Percentiles rank a stretch among this genome's conserved stretches.
phyloP scores from a whole-genome alignment of 192 early-diverging fungal species.

The Backusella psychrophila region DNA sequence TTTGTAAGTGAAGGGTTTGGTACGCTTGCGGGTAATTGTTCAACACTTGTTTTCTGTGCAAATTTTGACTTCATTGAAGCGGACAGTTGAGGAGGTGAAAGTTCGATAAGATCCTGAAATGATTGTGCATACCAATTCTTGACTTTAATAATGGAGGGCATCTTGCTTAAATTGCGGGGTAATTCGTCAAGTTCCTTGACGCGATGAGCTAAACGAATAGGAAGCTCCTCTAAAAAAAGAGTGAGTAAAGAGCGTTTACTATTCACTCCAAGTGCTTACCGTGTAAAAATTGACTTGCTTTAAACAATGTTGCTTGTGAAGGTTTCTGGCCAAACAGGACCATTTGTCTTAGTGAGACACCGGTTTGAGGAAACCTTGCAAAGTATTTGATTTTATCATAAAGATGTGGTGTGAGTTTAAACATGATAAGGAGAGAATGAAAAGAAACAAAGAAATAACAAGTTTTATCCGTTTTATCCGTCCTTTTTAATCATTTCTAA shows the following conservation, averaged over 20 bases:
- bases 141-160: constrained; percentile 89
- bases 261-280: constrained; percentile 31
- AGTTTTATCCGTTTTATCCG: neutral
- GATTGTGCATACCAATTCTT: constrained; percentile 96
- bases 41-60: constrained; percentile 27
- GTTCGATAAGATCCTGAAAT: constrained; percentile 49
- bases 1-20: constrained; percentile 40
- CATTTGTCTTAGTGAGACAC: constrained; percentile 92
- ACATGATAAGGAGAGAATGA: constrained; percentile 23
- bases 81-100: constrained; percentile 6
- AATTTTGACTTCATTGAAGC: constrained; percentile 2
- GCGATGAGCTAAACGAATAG: constrained; percentile 89
- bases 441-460: neutral
- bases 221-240: constrained; percentile 69
- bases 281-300: constrained; percentile 76
- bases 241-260: too few species aligned
- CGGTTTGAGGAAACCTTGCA: constrained; percentile 86
- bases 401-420: constrained; percentile 56
- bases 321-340: constrained; percentile 88
- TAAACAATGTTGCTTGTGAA: constrained; percentile 69
- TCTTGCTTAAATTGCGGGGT: constrained; percentile 81
- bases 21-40: constrained; percentile 40
- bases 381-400: constrained; percentile 75
- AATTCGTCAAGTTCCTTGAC: constrained; percentile 93
- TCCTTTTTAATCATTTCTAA: neutral